Base-by-base conservation (phyloP, 164 flowering plant genomes). In the Nymphaea thermarum region DNA sequence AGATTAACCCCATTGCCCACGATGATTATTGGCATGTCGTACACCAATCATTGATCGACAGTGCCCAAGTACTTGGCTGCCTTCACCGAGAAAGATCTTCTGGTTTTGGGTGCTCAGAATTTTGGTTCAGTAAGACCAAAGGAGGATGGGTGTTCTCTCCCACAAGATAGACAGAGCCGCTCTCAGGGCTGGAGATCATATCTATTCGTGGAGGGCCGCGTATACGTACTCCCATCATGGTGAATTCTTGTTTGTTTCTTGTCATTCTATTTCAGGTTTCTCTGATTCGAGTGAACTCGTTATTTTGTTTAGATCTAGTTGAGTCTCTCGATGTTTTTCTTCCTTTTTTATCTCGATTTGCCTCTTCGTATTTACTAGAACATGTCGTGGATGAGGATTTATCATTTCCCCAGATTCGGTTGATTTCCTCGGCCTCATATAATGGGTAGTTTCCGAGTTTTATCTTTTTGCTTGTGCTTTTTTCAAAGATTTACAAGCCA, bases 221-320 rank as follows among this genome's bases (percentile, higher is more conserved):
- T 95, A 90, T 77, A 74, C 93, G 62, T 95, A 95, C 78, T 86
- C 99, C 74, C 99, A 92, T 72, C 99, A 95, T 69, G 99, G 99
- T 90, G 76, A 57, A 17, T 43, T 43, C 42, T 14, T 16, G 8
- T 55, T 41, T 6, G n/a, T 2, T 66, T 4, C 53, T 3, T 66
- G n/a, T 66, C 12, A 18, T 5, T 53, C 42, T 4, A 6, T 44
- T 44, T 47, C 41, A 42, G 47, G 11, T 12, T 65, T 14, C 11
- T n/a, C 36, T 43, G 43, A 4, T 43, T 43, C 42, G 45, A 4
- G 16, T n/a, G 43, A 2, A 64, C 55, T 51, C 15, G n/a, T 53
- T 3, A 3, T 64, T 69, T 51, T n/a, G 15, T 7, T 7, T 7
- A 47, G 55, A 47, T 6, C 12, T 47, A 47, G 55, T 47, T 47